Base-by-base conservation (phyloP, 2,329 filamentous ascomycete genomes). In the Claviceps paspali region DNA sequence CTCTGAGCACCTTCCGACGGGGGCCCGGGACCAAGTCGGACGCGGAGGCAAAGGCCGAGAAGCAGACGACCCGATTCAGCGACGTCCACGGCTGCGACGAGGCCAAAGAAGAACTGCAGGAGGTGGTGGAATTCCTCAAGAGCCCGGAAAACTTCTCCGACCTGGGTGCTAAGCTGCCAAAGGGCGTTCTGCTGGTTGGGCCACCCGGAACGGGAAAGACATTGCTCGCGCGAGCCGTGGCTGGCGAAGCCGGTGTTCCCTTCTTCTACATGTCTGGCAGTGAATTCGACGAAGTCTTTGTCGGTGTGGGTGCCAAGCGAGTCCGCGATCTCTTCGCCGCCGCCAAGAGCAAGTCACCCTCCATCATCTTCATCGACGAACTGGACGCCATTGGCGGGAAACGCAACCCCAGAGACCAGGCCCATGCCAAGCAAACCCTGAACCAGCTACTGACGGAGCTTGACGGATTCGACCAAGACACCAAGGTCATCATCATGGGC, bases 241-340 rank as follows among this genome's bases (percentile, higher is more conserved):
- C 91, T 33, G 91, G 91, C 36, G 91, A 98, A 64, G 87, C 91
- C 38, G 91, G 88, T 39, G 91, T 98, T 14, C 91, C 91, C 1
- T 98, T 98, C 70, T 98, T 96, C 70, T 98, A 95, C 70, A 96
- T 98, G 88, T 98, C 91, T 52, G 91, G 91, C 35, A 93, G 85
- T 41, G 91, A 98, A 57, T 98, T 98, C 54, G 91, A 98, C 52
- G 91, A 98, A 60, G 81, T 98, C 36, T 98, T 95, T 52, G 92
- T 98, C 26, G 91, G 91, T 54, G 91, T 98, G 38, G 86, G 87
- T 53, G 86, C 86, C 32, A 94, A 98, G 68, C 82, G 91, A 52
- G 88, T 98, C 34, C 84, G 91, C 41, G 91, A 95, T 44, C 72
- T 94, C n/a, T 93, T 94, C 57, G 63, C 68, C 32, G 76, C 82